Conservation (phyloP, 2,329 filamentous ascomycete species). For the Colletotrichum scovillei region DNA sequence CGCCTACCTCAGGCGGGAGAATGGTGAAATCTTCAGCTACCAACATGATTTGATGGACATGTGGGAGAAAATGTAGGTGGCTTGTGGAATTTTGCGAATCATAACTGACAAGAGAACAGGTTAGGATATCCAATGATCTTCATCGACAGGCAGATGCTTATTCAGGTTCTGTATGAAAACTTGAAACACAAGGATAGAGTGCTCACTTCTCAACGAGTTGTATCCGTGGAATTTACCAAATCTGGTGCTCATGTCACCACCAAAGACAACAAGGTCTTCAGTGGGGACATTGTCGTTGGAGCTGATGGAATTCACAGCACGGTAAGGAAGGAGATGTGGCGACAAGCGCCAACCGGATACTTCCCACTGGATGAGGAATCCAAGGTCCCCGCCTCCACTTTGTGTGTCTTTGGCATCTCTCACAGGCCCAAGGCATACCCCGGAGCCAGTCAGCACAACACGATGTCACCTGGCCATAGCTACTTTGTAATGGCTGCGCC, state of each 20-base stretch:
- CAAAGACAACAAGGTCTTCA: background rate
- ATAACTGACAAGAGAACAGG: background rate
- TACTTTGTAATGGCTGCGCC: too few species aligned
- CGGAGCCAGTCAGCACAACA: too few species aligned
- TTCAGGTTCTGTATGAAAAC: background rate
- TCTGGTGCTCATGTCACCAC: background rate
- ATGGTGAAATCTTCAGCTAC: too few species aligned
- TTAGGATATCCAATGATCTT: background rate
- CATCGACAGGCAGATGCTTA: background rate
- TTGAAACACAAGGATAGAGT: background rate
- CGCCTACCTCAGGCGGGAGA: background rate
- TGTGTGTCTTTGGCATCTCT: background rate
- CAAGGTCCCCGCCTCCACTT: background rate
- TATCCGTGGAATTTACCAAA: background rate
- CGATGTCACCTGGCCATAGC: too few species aligned
- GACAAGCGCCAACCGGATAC: background rate
- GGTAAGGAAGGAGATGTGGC: background rate
- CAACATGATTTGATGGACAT: background rate
- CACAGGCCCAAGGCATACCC: too few species aligned
- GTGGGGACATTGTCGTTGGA: background rate
- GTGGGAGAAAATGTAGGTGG: background rate
- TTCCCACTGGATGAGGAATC: background rate
- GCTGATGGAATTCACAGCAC: background rate
- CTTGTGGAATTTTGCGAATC: background rate
- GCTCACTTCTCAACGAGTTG: background rate